These are phyloP conservation scores for Trametes meyenii DNA, from an alignment of 768 basidiomycete genomes.

Conservation along the genomic window DNA sequence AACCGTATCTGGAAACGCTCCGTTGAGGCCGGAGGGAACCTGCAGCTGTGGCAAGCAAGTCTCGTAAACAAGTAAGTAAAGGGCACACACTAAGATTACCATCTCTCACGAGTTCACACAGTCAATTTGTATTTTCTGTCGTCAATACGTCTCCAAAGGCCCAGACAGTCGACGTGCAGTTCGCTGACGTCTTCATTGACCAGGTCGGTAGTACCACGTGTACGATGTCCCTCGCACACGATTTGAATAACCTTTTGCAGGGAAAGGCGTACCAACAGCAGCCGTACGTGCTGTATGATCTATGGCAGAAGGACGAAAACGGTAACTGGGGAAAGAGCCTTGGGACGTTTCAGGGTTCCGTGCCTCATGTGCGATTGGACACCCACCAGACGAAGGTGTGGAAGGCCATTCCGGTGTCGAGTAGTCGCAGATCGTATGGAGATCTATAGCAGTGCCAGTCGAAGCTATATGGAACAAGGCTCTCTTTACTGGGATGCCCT, in stretches of 20 bases:
- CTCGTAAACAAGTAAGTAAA: constrained; percentile 36
- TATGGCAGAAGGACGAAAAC: constrained; percentile 37
- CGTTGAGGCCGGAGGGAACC: constrained; percentile 30
- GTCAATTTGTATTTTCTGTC: constrained; percentile 38
- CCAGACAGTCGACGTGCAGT: constrained; percentile 33
- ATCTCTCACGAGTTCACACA: not conserved
- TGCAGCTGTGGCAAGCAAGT: constrained; percentile 40
- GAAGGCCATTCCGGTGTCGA: constrained; percentile 30
- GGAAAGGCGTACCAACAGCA: constrained; percentile 26
- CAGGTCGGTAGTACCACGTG: constrained; percentile 19
- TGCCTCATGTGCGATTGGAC: constrained; percentile 31
- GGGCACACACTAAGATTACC: not conserved
- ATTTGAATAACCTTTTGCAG: not conserved
- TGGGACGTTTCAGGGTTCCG: constrained; percentile 28
- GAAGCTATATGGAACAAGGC: not conserved
- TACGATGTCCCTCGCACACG: not conserved
- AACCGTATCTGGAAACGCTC: constrained; percentile 38
- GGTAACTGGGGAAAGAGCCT: constrained; percentile 34
- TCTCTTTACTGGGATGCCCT: no score
- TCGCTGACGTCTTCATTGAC: constrained; percentile 40
- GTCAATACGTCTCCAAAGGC: constrained; percentile 38
- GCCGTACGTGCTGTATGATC: constrained; percentile 35
- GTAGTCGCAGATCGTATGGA: not conserved
- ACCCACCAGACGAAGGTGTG: constrained; percentile 37
- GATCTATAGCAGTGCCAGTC: not conserved